Evolutionary conservation across 75 land plant species (phyloP), one percentile per base, ranked within the genome.

Genomic region (Chamaecyparis obtusa): DNA sequence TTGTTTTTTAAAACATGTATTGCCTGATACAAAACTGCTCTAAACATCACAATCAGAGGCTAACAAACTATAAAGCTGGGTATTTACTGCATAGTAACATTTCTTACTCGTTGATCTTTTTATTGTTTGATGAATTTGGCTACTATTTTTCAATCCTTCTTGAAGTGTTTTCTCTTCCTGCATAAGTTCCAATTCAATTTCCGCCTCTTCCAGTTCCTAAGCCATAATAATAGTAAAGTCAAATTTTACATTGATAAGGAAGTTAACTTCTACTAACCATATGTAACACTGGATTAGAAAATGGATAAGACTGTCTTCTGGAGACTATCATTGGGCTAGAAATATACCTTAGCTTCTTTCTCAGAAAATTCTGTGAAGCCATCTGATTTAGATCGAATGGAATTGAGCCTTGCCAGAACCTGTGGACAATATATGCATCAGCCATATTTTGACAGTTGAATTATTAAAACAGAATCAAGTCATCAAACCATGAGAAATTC

Each of bases 201-300:
- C 97, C 46, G 97, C 97, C 87, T 94, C 99, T 88, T 96, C 96
- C 80, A 97, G 86, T 87, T 96, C 96, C 99, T 97, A 75, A 14
- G 81, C 56, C n/a, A 87, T 79, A 60, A 3, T 83, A 6, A 83
- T 41, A 80, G 4, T 81, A 27, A 1, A 81, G n/a, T 81, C 51
- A 81, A 8, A 43, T 39, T 43, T 44, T 24, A 24, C 3, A 41
- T 39, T 24, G 14, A 17, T 17, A 36, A 78, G 17, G 21, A 37
- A 37, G n/a, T 19, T 16, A 7, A 24, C 19, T 9, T 39, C 21
- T 21, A 17, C n/a, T 24, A 79, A 41, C 82, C 24, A 35, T 36
- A 7, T 8, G 17, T 21, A 43, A 43, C 27, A 24, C 19, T 36
- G 24, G 39, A 77, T 77, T 77, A 37, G 80, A 39, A 39, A 49